A percentile compares a stretch with the other conserved stretches of the same genome.
These are phyloP conservation scores for Acrocalymma vagum DNA, from an alignment of 2,329 filamentous ascomycete species.

Conservation along the genomic window DNA sequence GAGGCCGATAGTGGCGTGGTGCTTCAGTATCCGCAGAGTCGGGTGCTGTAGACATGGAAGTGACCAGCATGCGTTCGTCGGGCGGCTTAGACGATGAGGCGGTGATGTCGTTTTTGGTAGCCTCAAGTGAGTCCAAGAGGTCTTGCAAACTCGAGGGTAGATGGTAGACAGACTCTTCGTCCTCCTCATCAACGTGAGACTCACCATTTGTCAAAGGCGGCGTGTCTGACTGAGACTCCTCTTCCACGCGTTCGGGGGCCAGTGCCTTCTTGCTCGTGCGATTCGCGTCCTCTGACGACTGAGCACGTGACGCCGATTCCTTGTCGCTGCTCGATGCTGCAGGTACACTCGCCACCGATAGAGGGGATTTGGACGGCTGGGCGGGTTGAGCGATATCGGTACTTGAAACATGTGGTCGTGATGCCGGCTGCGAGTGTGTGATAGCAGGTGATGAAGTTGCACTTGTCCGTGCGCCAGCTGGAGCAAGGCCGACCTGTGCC, in stretches of 20 bases:
- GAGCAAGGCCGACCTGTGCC: constrained; percentile 54
- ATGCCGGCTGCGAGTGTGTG: constrained; percentile 49
- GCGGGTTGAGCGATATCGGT: constrained; percentile 44
- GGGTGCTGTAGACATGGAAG: constrained; percentile 77
- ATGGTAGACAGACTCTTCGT: constrained; percentile 89
- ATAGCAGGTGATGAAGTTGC: constrained; percentile 64
- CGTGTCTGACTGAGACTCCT: constrained; percentile 45
- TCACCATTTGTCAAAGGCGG: constrained; percentile 62
- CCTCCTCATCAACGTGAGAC: constrained; percentile 59
- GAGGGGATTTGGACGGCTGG: constrained; percentile 62
- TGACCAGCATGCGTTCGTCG: constrained; percentile 77
- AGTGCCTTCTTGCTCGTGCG: constrained; percentile 34
- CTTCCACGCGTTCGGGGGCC: constrained; percentile 40
- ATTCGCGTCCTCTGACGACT: constrained; percentile 39
- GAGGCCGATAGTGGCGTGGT: constrained; percentile 83
- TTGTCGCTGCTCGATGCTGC: constrained; percentile 58
- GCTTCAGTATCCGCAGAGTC: constrained; percentile 82
- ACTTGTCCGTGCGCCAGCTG: constrained; percentile 61
- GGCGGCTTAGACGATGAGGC: constrained; percentile 66
- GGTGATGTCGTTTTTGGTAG: constrained; percentile 74
- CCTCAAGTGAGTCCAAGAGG: constrained; percentile 88
- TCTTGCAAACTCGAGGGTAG: constrained; percentile 89
- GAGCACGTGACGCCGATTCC: constrained; percentile 37
- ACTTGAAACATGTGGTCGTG: constrained; percentile 45
- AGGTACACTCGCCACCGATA: constrained; percentile 53